Evolutionary conservation across 2,329 filamentous ascomycete genomes (phyloP), one percentile per base, ranked within the genome.

Genomic region (Neopestalotiopsis sp.): DNA sequence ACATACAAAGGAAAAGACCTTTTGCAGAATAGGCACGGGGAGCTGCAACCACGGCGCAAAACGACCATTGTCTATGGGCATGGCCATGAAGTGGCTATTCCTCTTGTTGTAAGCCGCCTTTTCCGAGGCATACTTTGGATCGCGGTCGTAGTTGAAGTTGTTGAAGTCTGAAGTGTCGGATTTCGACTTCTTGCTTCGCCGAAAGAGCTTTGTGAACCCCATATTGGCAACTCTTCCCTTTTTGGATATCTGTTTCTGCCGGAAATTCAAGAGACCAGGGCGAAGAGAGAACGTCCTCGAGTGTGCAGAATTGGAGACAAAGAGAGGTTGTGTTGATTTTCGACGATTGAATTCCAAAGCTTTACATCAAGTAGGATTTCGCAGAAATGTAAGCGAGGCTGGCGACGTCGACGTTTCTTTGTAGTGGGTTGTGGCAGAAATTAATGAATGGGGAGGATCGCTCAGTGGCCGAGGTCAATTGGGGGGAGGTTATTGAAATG

Each of bases 1-100:
- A 75, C 95, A 98, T 68, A 98, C 90, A 73, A 90, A 90, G 74
- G 87, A 82, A 79, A 98, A 95, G 77, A 98, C 95, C 77, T 88
- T 89, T 73, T 89, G 86, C 69, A 98, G 86, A 38, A 97, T 85
- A n/a, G 87, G 82, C 32, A 86, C 81, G 10, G 94, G 92, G 12
- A 98, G 86, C 66, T 81, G 80, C 56, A 79, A 73, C 77, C 77
- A 79, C 5, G 77, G 77, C 38, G 75, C 77, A 58, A 75, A 77
- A 30, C 71, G 65, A 61, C 57, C 69, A 67, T 66, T 61, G 34
- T 63, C 34, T 17, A 62, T 30, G n/a, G 63, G 30, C n/a, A 28
- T 17, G 30, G 58, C 64, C n/a, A 40, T 32, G 40, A 45, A 45
- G 20, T 30, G 61, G 61, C 20, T 53, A 38, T 75, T 72, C 57